Evolutionary conservation across 2,329 filamentous ascomycete genomes (phyloP), one percentile per base, ranked within the genome.

Genomic region (Tolypocladium tropicale): DNA sequence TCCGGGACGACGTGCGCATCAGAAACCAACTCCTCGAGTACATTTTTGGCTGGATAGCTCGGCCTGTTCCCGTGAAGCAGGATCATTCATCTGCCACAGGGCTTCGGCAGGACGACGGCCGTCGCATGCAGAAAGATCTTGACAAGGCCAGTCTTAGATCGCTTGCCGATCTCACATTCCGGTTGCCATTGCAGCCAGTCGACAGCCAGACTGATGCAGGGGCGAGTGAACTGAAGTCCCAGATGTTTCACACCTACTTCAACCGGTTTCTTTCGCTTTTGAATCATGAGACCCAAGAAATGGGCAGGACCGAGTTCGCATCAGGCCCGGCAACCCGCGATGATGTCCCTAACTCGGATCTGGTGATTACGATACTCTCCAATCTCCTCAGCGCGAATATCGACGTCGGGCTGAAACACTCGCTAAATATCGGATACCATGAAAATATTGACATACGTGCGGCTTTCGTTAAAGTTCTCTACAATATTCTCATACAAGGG

Each of bases 231-330:
- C 76, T 85, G 54, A 88, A 88, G 65, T 85, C 82, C 1, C 81
- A 87, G 63, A 84, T 88, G 79, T 88, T 88, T 63, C 83, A 86
- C 59, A 83, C 80, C 7, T 88, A 88, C 66, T 88, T 88, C 70
- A 87, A 85, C 59, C 76, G 83, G 9, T 88, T 88, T 63, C 72
- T 88, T 23, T 85, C 83, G 0, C 71, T 88, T 5, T 73, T 88
- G 32, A 85, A 85, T 58, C 75, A 81, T 53, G 82, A 86, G 55
- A 68, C 76, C 0, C 63, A 71, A 9, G 80, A 84, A 41, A 55
- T 64, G 21, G 61, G 57, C 16, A 61, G 60, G 54, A 53, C 61
- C 21, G 67, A 71, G 25, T 59, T 64, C 16, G 58, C 59, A 37
- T 59, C 71, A 12, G 65, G 71, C n/a, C 63, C 72, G 4, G 60